Evolutionary conservation across 768 basidiomycete genomes (phyloP).

Genomic region (Dentipellis fragilis): DNA sequence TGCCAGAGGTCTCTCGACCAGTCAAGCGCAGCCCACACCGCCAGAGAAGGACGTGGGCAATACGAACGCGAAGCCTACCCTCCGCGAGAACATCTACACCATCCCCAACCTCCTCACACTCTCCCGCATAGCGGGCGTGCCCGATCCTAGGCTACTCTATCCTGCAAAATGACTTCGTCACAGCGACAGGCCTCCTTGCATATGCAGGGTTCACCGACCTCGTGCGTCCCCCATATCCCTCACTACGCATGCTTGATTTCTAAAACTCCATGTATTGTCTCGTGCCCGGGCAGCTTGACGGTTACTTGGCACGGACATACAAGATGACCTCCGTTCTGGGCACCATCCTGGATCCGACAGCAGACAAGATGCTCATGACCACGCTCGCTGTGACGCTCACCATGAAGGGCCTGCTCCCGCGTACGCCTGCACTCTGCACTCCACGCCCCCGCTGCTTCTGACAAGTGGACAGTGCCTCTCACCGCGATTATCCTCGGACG

Average conservation of each 20-base stretch:
- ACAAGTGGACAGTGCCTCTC: slow-evolving; percentile 53
- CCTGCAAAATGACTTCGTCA: slow-evolving; percentile 64
- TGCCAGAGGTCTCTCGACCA: neutral
- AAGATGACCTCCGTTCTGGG: slow-evolving; percentile 89
- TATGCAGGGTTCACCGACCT: slow-evolving; percentile 91
- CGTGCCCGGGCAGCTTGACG: slow-evolving; percentile 61
- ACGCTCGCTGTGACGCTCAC: slow-evolving; percentile 83
- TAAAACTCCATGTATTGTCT: neutral
- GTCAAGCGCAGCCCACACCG: neutral
- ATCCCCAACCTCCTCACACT: slow-evolving; percentile 84
- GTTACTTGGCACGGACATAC: slow-evolving; percentile 79
- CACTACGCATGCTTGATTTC: neutral
- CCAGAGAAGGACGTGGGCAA: neutral
- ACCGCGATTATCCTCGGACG: slow-evolving; percentile 82
- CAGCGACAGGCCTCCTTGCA: slow-evolving; percentile 75
- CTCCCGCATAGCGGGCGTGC: slow-evolving; percentile 80
- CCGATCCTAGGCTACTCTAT: slow-evolving; percentile 91
- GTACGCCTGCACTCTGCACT: slow-evolving; percentile 31
- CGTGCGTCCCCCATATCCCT: slow-evolving; percentile 30
- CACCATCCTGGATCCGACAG: slow-evolving; percentile 92
- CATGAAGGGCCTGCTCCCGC: slow-evolving; percentile 72
- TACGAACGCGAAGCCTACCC: slow-evolving; percentile 10
- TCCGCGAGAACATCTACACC: slow-evolving; percentile 87
- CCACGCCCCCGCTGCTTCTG: neutral
- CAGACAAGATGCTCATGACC: slow-evolving; percentile 93